A percentile compares a stretch with the other conserved stretches of the same genome.
Evolutionary conservation across 345 rosid genomes (phyloP).

Genomic region (Melaleuca quinquenervia): DNA sequence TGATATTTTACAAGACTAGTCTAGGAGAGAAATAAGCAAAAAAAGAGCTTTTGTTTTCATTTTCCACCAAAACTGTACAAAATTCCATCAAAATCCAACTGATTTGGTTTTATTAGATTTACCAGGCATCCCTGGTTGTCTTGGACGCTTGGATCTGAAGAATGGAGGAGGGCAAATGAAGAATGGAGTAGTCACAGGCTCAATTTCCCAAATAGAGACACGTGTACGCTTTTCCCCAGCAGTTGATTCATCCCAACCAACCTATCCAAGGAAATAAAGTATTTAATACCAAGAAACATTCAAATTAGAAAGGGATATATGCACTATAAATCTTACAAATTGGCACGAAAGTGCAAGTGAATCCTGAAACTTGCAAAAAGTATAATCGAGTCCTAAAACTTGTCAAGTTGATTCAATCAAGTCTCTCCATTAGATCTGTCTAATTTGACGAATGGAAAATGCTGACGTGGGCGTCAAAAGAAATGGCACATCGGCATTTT

Average conservation of each 20-base stretch:
- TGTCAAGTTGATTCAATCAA: no score
- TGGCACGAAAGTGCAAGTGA: no score
- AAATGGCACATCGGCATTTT: no score
- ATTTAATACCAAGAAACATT: not conserved
- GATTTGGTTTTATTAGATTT: not conserved
- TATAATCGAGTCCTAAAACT: no score
- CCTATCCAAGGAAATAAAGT: slow-evolving; percentile 26
- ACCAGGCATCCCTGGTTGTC: slow-evolving; percentile 85
- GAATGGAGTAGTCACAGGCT: slow-evolving; percentile 89
- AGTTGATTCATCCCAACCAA: slow-evolving; percentile 99
- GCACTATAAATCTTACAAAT: no score
- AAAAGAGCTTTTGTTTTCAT: not conserved
- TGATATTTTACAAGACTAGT: not conserved
- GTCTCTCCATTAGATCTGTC: no score
- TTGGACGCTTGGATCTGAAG: slow-evolving; percentile 68
- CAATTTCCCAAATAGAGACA: slow-evolving; percentile 95
- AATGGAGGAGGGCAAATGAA: slow-evolving; percentile 90
- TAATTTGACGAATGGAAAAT: no score
- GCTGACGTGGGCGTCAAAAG: no score
- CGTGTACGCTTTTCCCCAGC: slow-evolving; percentile 76
- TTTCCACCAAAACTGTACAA: not conserved
- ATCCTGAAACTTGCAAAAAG: no score
- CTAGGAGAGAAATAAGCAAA: not conserved
- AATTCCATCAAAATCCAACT: not conserved
- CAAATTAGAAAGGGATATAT: no score